These are phyloP conservation scores for Calonectria hongkongensis DNA, from an alignment of 2,329 filamentous ascomycete species.

Conservation along the genomic window DNA sequence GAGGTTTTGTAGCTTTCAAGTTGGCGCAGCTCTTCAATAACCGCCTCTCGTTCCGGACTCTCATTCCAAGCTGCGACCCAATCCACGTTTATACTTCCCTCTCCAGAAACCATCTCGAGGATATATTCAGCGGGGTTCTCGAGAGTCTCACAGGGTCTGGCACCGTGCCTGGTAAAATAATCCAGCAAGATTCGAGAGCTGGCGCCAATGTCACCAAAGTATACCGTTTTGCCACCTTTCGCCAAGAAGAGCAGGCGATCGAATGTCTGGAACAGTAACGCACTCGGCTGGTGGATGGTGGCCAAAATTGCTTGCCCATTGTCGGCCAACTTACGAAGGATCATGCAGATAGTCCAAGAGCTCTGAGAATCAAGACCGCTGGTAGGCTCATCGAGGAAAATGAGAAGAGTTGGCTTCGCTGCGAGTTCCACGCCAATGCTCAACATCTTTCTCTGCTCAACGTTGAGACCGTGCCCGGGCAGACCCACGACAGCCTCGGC, in stretches of 20 bases:
- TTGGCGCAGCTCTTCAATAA: neutral
- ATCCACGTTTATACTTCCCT: conserved; percentile 13
- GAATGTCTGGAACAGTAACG: conserved; percentile 68
- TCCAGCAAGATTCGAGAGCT: conserved; percentile 1
- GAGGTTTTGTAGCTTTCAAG: neutral
- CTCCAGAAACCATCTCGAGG: conserved; percentile 19
- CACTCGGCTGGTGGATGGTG: conserved; percentile 69
- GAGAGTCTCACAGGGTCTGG: conserved; percentile 1
- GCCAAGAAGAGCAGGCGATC: conserved; percentile 72
- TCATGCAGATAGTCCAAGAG: conserved; percentile 73
- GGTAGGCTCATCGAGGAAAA: conserved; percentile 75
- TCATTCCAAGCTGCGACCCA: conserved; percentile 29
- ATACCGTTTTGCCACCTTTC: conserved; percentile 19
- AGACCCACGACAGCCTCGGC: conserved; percentile 76
- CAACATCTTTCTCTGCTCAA: conserved; percentile 73
- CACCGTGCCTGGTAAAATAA: conserved; percentile 22
- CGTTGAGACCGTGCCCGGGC: conserved; percentile 72
- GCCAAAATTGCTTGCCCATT: conserved; percentile 67
- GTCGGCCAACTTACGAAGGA: conserved; percentile 73
- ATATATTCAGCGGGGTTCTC: conserved; percentile 33
- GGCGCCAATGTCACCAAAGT: conserved; percentile 34
- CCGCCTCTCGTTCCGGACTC: neutral
- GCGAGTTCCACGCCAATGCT: conserved; percentile 74
- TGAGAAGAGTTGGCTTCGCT: conserved; percentile 70
- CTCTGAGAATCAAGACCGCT: conserved; percentile 74